Conservation (phyloP, 768 basidiomycete genomes). For the Pseudohyphozyma bogoriensis region DNA sequence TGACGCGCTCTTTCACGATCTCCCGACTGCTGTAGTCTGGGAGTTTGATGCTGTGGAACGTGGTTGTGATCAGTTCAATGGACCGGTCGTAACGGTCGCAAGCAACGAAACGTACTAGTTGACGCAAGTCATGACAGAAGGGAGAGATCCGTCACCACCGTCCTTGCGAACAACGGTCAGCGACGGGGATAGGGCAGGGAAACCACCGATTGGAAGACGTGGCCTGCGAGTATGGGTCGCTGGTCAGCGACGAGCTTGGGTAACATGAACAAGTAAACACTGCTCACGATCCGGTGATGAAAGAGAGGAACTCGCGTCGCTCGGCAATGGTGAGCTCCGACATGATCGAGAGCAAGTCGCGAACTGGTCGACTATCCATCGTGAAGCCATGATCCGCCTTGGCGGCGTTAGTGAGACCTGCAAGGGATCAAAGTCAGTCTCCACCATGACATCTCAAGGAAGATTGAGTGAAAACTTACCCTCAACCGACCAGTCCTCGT, state of each 20-base stretch:
- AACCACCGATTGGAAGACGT: constrained; percentile 48
- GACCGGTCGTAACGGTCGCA: too few species aligned
- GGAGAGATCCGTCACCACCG: constrained; percentile 60
- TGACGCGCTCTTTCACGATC: constrained; percentile 73
- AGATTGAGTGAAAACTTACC: constrained; percentile 49
- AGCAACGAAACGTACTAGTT: constrained; percentile 48
- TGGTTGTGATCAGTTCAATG: too few species aligned
- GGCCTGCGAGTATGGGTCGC: background rate
- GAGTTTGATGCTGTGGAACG: constrained; percentile 55
- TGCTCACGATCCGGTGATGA: constrained; percentile 73
- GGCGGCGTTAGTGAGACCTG: constrained; percentile 76
- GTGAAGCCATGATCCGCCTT: constrained; percentile 99
- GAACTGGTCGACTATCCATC: constrained; percentile 81
- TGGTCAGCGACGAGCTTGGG: constrained; percentile 1
- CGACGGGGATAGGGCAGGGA: constrained; percentile 85
- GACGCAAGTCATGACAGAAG: constrained; percentile 98
- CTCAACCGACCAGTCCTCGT: constrained; percentile 93
- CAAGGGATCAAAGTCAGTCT: constrained; percentile 13
- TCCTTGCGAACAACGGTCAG: constrained; percentile 96
- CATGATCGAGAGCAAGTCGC: constrained; percentile 78
- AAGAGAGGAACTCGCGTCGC: constrained; percentile 83
- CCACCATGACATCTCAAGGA: constrained; percentile 1
- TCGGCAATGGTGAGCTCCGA: constrained; percentile 60
- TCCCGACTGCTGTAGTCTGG: constrained; percentile 86
- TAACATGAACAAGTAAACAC: constrained; percentile 15